Evolutionary conservation across 148 eudicot species (phyloP).

Genomic region (Fallopia convolvulus): DNA sequence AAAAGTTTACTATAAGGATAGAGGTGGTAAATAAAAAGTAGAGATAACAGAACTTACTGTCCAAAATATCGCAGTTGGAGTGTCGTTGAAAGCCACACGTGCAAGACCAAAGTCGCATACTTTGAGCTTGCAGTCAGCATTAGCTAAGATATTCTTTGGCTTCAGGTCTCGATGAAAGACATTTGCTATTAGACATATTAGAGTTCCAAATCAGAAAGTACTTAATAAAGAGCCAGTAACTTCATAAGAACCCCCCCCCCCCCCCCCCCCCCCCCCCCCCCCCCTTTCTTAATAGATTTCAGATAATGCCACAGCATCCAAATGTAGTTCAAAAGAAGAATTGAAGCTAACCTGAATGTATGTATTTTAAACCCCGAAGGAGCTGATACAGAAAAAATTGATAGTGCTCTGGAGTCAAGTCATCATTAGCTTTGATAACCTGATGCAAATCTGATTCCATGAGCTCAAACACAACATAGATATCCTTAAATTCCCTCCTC

Average conservation of each 20-base stretch:
- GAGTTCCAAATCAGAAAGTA: background rate
- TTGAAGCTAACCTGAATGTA: slow-evolving; percentile 39
- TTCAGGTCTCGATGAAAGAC: slow-evolving; percentile 94
- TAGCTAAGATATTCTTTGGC: slow-evolving; percentile 93
- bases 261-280: too few species aligned
- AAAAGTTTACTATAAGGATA: background rate
- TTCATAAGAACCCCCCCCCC: too few species aligned
- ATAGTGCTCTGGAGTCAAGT: slow-evolving; percentile 82
- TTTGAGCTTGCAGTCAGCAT: slow-evolving; percentile 96
- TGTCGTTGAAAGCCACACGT: slow-evolving; percentile 88
- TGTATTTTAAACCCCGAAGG: slow-evolving; percentile 43
- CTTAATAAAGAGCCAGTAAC: background rate
- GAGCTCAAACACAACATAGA: slow-evolving; percentile 84
- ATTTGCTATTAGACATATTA: slow-evolving; percentile 37
- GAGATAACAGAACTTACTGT: slow-evolving; percentile 41
- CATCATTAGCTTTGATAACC: slow-evolving; percentile 94
- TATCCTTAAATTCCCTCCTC: slow-evolving; percentile 83
- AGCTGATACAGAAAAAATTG: slow-evolving; percentile 55
- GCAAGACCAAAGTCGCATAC: slow-evolving; percentile 99
- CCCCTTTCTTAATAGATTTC: background rate
- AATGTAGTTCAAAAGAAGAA: background rate
- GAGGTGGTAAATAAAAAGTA: background rate
- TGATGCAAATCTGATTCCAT: slow-evolving; percentile 96
- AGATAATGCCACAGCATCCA: background rate
- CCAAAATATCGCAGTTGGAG: slow-evolving; percentile 97